Evolutionary conservation across 1,284 basidiomycete species (phyloP).

Genomic region (Apiotrichum gracile): DNA sequence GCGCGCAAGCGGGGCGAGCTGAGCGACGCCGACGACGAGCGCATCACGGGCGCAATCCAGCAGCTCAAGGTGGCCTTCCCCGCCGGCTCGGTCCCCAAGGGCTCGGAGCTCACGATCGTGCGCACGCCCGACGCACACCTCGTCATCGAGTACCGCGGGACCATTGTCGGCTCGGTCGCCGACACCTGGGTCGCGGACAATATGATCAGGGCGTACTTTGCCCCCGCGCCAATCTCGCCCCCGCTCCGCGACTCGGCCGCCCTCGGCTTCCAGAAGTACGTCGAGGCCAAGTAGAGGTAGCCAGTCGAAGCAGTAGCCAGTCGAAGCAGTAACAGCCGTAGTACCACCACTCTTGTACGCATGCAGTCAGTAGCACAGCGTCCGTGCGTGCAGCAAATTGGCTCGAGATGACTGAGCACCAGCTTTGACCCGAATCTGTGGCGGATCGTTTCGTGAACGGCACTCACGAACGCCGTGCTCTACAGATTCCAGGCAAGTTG

Average conservation of each 20-base stretch:
- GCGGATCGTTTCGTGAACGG: too few species aligned
- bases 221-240: slow-evolving; percentile 43
- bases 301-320: too few species aligned
- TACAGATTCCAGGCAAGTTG: too few species aligned
- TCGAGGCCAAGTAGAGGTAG: background rate
- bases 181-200: slow-evolving; percentile 45
- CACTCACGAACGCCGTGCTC: too few species aligned
- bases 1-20: slow-evolving; percentile 30
- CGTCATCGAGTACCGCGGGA: slow-evolving; percentile 29
- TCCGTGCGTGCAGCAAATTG: too few species aligned
- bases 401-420: too few species aligned
- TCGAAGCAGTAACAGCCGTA: too few species aligned
- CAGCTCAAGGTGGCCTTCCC: slow-evolving; percentile 50
- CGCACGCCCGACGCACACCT: slow-evolving; percentile 22
- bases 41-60: slow-evolving; percentile 39
- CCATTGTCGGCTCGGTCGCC: slow-evolving; percentile 40
- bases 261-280: slow-evolving; percentile 20
- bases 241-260: slow-evolving; percentile 33
- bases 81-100: slow-evolving; percentile 48
- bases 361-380: too few species aligned
- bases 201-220: slow-evolving; percentile 48
- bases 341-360: too few species aligned
- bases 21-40: slow-evolving; percentile 31
- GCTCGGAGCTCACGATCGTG: slow-evolving; percentile 47
- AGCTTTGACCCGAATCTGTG: too few species aligned